phyloP scores from a whole-genome alignment of 1,284 basidiomycete species.

The Phlebopus sp. region DNA sequence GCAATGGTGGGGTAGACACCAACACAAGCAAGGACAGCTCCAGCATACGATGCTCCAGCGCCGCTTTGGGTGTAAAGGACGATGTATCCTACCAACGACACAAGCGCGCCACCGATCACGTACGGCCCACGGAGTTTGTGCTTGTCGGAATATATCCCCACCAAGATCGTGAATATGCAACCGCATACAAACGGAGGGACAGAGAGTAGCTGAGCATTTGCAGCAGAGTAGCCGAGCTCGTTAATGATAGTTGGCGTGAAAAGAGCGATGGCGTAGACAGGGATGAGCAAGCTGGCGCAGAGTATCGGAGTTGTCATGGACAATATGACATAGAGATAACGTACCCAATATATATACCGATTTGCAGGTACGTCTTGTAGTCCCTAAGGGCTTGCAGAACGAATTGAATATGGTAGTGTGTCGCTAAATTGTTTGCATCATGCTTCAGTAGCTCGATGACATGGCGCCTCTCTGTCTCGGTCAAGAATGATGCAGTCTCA shows the following conservation, averaged over 20 bases:
- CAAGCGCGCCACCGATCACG: constrained; percentile 36
- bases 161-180: constrained; percentile 41
- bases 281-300: constrained; percentile 40
- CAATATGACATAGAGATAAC: constrained; percentile 4
- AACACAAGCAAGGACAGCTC: constrained; percentile 50
- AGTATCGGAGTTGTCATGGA: not conserved
- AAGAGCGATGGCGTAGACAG: constrained; percentile 57
- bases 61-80: constrained; percentile 38
- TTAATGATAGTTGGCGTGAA: constrained; percentile 58
- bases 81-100: constrained; percentile 47
- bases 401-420: constrained; percentile 35
- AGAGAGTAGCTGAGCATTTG: constrained; percentile 56
- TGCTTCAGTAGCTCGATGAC: constrained; percentile 39
- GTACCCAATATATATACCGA: constrained; percentile 45
- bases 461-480: constrained; percentile 33
- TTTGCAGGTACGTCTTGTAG: constrained; percentile 44
- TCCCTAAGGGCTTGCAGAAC: constrained; percentile 42
- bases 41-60: constrained; percentile 45
- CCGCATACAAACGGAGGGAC: constrained; percentile 49
- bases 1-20: constrained; percentile 56
- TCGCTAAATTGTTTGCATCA: constrained; percentile 35
- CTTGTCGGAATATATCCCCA: constrained; percentile 44
- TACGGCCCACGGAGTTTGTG: constrained; percentile 43
- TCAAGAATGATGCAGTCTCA: constrained; percentile 45
- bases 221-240: constrained; percentile 52